Conservation (phyloP, 2,329 filamentous ascomycete species). For the Penicillium sclerotiorum region DNA sequence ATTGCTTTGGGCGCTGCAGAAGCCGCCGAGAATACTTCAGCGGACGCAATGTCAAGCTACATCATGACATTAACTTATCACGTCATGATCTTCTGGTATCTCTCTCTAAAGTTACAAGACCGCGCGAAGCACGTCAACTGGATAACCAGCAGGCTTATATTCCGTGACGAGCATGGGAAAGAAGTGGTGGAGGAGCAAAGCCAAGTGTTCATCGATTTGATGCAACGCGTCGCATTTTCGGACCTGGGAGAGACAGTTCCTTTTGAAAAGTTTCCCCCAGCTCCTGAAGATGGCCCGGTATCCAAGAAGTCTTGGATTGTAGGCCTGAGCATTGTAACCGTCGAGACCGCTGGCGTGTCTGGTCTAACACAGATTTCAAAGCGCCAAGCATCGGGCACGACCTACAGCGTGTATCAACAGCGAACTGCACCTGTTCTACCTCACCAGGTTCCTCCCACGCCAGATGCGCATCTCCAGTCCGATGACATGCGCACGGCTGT, state of each 20-base stretch:
- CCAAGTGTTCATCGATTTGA: slow-evolving; percentile 89
- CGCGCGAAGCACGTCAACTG: slow-evolving; percentile 81
- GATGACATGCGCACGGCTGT: slow-evolving; percentile 45
- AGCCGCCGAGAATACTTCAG: slow-evolving; percentile 43
- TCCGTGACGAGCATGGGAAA: slow-evolving; percentile 73
- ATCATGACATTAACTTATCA: slow-evolving; percentile 93
- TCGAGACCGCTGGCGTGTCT: slow-evolving; percentile 51
- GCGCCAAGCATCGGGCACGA: slow-evolving; percentile 54
- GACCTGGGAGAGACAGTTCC: slow-evolving; percentile 71
- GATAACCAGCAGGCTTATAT: slow-evolving; percentile 83
- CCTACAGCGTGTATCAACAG: slow-evolving; percentile 52
- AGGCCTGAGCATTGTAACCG: slow-evolving; percentile 55
- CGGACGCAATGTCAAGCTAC: slow-evolving; percentile 86
- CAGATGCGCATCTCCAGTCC: slow-evolving; percentile 42
- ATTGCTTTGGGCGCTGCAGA: slow-evolving; percentile 27
- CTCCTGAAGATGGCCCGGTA: slow-evolving; percentile 45
- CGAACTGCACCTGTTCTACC: slow-evolving; percentile 48
- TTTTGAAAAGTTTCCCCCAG: slow-evolving; percentile 45
- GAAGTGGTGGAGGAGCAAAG: slow-evolving; percentile 87
- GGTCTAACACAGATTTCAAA: slow-evolving; percentile 55
- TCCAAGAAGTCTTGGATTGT: slow-evolving; percentile 54
- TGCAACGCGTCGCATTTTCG: slow-evolving; percentile 84
- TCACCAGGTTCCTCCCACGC: slow-evolving; percentile 47
- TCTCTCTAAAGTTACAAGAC: slow-evolving; percentile 82
- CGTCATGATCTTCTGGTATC: slow-evolving; percentile 95